Conservation (phyloP, 768 basidiomycete species). For the Tephrocybe sp. region DNA sequence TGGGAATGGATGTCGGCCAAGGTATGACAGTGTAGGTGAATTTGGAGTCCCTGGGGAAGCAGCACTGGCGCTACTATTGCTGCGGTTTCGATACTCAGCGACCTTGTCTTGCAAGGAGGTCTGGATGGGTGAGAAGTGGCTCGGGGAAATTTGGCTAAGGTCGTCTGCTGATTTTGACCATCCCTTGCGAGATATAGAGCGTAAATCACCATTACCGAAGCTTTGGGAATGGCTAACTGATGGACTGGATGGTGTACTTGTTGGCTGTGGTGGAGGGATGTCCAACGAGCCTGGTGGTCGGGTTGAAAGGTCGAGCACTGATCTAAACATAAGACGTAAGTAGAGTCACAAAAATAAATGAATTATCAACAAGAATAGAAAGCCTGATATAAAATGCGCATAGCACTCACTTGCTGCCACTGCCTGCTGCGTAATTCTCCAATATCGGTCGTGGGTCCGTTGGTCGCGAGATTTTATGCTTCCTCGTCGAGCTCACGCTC, state of each 20-base stretch:
- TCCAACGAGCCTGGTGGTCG: conserved; percentile 45
- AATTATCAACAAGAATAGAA: neutral
- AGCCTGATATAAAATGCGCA: neutral
- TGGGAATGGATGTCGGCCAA: conserved; percentile 27
- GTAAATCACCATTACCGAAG: conserved; percentile 60
- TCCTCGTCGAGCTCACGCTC: conserved; percentile 45
- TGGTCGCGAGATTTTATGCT: conserved; percentile 82
- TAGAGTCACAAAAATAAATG: neutral
- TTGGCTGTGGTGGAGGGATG: conserved; percentile 34
- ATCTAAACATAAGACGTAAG: conserved; percentile 37
- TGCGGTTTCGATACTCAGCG: conserved; percentile 63
- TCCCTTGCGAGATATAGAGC: conserved; percentile 63
- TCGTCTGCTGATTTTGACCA: conserved; percentile 87
- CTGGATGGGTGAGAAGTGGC: conserved; percentile 38
- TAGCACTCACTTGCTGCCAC: conserved; percentile 51
- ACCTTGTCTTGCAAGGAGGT: conserved; percentile 61
- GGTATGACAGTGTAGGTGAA: conserved; percentile 24
- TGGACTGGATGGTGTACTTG: conserved; percentile 40
- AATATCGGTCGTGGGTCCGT: conserved; percentile 81
- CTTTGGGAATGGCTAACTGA: conserved; percentile 17
- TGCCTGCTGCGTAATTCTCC: conserved; percentile 46
- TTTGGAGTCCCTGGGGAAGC: conserved; percentile 35
- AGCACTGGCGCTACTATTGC: conserved; percentile 53
- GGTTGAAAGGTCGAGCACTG: conserved; percentile 63
- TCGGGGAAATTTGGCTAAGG: conserved; percentile 52